These are phyloP conservation scores for Chloris gayana DNA, from an alignment of 176 grass and related monocot genomes.

Conservation along the genomic window DNA sequence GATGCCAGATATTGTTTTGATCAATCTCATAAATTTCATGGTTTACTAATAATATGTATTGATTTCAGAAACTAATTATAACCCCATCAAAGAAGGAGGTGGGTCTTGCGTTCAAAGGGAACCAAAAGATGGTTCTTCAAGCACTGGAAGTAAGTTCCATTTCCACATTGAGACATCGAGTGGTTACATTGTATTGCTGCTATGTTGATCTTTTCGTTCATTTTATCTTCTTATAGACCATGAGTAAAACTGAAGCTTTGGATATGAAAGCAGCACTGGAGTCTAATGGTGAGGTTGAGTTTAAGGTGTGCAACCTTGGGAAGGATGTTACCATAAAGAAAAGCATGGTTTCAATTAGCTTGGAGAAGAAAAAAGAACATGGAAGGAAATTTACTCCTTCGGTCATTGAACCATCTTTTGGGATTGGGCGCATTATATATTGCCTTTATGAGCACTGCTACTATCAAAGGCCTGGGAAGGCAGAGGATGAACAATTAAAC, in stretches of 20 bases:
- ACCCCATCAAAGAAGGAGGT: constrained; percentile 96
- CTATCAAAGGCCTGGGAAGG: constrained; percentile 68
- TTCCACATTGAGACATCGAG: neutral
- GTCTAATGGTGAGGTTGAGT: constrained; percentile 72
- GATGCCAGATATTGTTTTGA: constrained; percentile 29
- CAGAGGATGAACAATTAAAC: constrained; percentile 83
- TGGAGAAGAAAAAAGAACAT: constrained; percentile 91
- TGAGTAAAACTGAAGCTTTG: constrained; percentile 77
- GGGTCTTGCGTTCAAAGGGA: constrained; percentile 92
- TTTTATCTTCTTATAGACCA: constrained; percentile 49
- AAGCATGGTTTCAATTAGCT: constrained; percentile 82
- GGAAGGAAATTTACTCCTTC: constrained; percentile 94
- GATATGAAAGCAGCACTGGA: constrained; percentile 78
- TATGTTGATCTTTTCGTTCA: neutral
- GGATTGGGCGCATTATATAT: constrained; percentile 93
- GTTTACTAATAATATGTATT: constrained; percentile 31
- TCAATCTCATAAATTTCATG: neutral
- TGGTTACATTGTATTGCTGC: constrained; percentile 9
- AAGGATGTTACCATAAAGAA: constrained; percentile 75
- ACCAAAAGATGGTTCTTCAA: constrained; percentile 82
- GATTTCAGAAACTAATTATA: constrained; percentile 85
- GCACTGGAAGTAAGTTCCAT: constrained; percentile 79
- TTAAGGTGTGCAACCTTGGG: constrained; percentile 80
- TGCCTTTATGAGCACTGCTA: constrained; percentile 86
- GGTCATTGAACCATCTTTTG: constrained; percentile 94